A percentile compares a stretch with the other conserved stretches of the same genome.
Evolutionary conservation across 2,329 filamentous ascomycete species (phyloP).

Genomic region (Colletotrichum navitas): DNA sequence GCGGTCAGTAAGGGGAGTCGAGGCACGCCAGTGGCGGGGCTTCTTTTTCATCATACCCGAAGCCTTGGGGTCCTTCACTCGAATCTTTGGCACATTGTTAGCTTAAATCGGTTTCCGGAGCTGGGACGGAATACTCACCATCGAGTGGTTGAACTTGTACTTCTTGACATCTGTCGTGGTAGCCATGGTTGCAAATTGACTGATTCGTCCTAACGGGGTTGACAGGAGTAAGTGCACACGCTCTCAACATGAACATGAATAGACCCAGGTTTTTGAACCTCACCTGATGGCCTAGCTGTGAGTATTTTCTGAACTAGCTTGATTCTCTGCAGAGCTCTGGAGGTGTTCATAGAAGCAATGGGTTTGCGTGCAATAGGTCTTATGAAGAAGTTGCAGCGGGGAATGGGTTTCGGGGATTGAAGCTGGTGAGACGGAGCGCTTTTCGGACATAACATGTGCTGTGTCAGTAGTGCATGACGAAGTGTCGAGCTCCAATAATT

Average conservation of each 20-base stretch:
- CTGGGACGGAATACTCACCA: slow-evolving; percentile 63
- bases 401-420: slow-evolving; percentile 18
- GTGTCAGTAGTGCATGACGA: slow-evolving; percentile 6
- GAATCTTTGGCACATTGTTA: slow-evolving; percentile 73
- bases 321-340: slow-evolving; percentile 39
- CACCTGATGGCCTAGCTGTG: slow-evolving; percentile 20
- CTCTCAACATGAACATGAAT: not conserved
- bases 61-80: slow-evolving; percentile 92
- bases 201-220: slow-evolving; percentile 26
- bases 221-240: not conserved
- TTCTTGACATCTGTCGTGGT: slow-evolving; percentile 78
- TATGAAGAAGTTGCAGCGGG: slow-evolving; percentile 16
- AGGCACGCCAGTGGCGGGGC: not conserved
- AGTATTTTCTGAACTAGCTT: slow-evolving; percentile 35
- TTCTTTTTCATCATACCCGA: slow-evolving; percentile 66
- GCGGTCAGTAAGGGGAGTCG: slow-evolving; percentile 22
- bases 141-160: slow-evolving; percentile 92
- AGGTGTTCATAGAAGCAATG: slow-evolving; percentile 34
- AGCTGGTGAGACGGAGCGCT: slow-evolving; percentile 23
- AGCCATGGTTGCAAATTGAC: slow-evolving; percentile 66
- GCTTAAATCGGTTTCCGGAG: slow-evolving; percentile 3
- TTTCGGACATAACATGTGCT: slow-evolving; percentile 31
- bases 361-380: not conserved
- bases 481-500: slow-evolving; percentile 9
- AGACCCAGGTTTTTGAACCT: not conserved